Percentiles rank a stretch among this genome's conserved stretches.
These are phyloP conservation scores for Paramecium octaurelia DNA, from an alignment of 73 alveolate genomes.

Conservation along the genomic window DNA sequence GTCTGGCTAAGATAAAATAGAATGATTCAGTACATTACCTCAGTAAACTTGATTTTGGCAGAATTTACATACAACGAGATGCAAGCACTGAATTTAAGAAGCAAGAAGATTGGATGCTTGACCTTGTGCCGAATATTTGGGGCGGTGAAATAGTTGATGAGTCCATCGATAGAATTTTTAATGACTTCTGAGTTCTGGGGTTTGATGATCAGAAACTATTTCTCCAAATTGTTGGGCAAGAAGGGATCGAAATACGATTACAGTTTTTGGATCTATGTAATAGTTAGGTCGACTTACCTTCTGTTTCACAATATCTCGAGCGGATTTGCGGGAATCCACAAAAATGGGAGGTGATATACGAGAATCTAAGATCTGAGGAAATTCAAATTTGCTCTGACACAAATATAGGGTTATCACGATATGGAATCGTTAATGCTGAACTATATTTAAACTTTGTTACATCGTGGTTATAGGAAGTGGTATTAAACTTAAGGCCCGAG, in stretches of 20 bases:
- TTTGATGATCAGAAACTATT: constrained; percentile 15
- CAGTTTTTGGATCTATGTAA: constrained; percentile 15
- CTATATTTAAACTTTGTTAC: neutral
- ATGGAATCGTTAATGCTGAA: constrained; percentile 47
- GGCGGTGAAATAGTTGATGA: constrained; percentile 67
- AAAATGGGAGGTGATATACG: constrained; percentile 72
- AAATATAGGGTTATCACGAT: constrained; percentile 39
- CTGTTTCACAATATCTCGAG: constrained; percentile 63
- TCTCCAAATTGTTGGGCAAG: constrained; percentile 43
- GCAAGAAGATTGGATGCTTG: constrained; percentile 67
- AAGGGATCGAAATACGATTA: constrained; percentile 62
- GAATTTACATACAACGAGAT: constrained; percentile 59
- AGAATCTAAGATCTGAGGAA: constrained; percentile 62
- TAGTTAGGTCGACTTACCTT: neutral
- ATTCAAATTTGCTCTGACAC: constrained; percentile 46
- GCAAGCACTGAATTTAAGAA: constrained; percentile 60
- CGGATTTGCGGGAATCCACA: constrained; percentile 70
- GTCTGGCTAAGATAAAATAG: neutral
- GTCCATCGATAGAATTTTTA: constrained; percentile 56
- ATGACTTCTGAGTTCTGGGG: constrained; percentile 55
- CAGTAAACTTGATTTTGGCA: neutral
- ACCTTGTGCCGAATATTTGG: constrained; percentile 69
- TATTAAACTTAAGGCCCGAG: constrained; percentile 69
- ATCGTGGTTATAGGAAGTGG: constrained; percentile 71
- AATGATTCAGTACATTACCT: neutral